These are phyloP conservation scores for Theobroma cacao DNA, from an alignment of 345 rosid genomes.

Conservation along the genomic window DNA sequence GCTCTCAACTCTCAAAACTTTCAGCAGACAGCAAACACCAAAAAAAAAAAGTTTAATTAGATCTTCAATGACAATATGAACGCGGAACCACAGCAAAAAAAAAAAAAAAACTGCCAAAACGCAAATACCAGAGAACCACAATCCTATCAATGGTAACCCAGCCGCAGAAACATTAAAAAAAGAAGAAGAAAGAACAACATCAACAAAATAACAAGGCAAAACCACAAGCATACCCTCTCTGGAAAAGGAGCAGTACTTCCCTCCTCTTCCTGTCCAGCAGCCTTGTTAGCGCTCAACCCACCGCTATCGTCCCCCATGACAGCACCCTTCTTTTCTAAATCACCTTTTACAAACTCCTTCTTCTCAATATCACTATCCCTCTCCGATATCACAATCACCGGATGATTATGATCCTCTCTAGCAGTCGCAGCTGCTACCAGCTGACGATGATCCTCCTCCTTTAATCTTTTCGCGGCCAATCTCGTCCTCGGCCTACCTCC, in stretches of 20 bases:
- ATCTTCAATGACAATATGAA: not conserved
- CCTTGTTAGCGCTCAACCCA: constrained; percentile 74
- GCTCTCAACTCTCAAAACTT: not conserved
- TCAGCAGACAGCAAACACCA: not conserved
- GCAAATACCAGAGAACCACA: not conserved
- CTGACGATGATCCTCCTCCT: constrained; percentile 33
- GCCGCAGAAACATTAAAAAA: not conserved
- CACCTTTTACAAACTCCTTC: constrained; percentile 34
- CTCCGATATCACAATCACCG: constrained; percentile 29
- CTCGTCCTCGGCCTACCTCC: constrained; percentile 58
- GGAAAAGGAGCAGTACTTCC: constrained; percentile 89
- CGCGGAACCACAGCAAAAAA: not conserved
- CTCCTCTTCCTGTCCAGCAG: constrained; percentile 84
- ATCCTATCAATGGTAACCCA: not conserved
- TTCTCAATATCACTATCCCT: constrained; percentile 27
- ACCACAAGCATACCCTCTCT: constrained; percentile 48
- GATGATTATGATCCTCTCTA: constrained; percentile 14
- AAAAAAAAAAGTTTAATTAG: not conserved
- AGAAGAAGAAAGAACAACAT: not conserved
- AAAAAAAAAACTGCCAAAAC: not conserved
- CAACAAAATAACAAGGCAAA: not conserved
- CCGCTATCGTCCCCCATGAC: constrained; percentile 68
- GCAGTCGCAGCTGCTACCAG: not conserved
- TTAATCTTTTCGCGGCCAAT: constrained; percentile 43
- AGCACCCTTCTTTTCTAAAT: constrained; percentile 29